A percentile compares a stretch with the other conserved stretches of the same genome.
phyloP scores from a whole-genome alignment of 2,329 filamentous ascomycete genomes.

The Xylaria sp. region DNA sequence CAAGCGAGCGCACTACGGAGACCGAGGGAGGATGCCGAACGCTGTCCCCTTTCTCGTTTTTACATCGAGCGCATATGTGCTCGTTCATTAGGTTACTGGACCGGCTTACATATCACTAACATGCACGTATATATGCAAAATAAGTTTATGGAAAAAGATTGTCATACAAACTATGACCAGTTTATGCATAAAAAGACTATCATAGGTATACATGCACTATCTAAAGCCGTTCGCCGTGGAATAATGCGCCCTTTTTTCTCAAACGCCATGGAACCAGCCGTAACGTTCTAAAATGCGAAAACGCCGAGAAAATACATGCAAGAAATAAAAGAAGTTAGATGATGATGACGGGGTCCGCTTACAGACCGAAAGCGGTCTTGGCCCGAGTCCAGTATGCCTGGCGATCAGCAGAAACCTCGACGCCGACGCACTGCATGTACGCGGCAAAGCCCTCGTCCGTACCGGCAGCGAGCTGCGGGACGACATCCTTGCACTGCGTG shows the following conservation, averaged over 20 bases:
- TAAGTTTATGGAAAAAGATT: background rate
- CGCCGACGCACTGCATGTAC: constrained; percentile 63
- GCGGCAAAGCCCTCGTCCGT: constrained; percentile 56
- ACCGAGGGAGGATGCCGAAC: too few species aligned
- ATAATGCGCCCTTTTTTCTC: background rate
- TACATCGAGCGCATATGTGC: too few species aligned
- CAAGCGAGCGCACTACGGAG: too few species aligned
- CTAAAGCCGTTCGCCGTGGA: background rate
- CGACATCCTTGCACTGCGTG: constrained; percentile 56
- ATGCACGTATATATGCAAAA: background rate
- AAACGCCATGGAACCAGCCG: constrained; percentile 12
- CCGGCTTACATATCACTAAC: too few species aligned
- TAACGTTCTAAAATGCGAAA: background rate
- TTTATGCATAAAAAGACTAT: background rate
- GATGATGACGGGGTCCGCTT: background rate
- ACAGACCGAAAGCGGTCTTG: constrained; percentile 60
- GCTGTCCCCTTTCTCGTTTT: too few species aligned
- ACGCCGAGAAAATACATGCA: background rate
- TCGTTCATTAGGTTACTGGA: too few species aligned
- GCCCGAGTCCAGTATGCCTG: constrained; percentile 57
- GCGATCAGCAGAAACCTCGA: constrained; percentile 50
- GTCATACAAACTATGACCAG: background rate
- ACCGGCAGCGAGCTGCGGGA: constrained; percentile 50
- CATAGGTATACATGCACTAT: background rate
- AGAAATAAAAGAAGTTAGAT: background rate